Evolutionary conservation across 2,329 filamentous ascomycete species (phyloP), one percentile per base, ranked within the genome.

Genomic region (Magnaporthiopsis incrustans): DNA sequence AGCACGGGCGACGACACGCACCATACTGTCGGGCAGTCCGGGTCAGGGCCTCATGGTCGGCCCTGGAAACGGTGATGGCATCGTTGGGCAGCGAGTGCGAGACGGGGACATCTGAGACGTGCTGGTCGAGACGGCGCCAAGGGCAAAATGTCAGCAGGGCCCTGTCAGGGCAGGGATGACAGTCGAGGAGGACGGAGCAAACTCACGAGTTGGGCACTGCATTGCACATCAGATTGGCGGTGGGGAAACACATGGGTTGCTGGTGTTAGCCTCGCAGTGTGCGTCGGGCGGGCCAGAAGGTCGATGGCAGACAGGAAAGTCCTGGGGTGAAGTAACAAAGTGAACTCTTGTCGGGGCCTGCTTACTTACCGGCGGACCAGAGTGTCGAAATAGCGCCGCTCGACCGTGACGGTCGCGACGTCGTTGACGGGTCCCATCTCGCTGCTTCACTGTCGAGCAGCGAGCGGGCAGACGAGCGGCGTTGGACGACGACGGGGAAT

Each of bases 1-100:
- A 22, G 44, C 50, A 25, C n/a, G 14, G 15, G 53, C 15, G 22
- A n/a, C 12, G n/a, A 15, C 25, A 64, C 67, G 61, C 79, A 88
- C 85, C 77, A 70, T 86, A 88, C 73, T 87, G 80, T 65, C 76
- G 78, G 61, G 79, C 77, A 64, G 69, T 67, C 64, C 80, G 73
- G 68, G 86, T 78, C 66, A 92, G 78, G 61, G 73, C 74, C 61
- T 87, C 81, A 74, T 91, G 85, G 70, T 92, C 86, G 61, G 75
- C 73, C 70, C 81, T 85, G 53, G 82, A 77, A 64, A 91, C 82
- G 64, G 79, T 82, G 60, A 89, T 77, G 66, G 76, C 77, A 74
- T 73, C 32, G 73, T 71, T 57, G 57, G 61, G 32, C 14, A 60
- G 58, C 38, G 57, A 59, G 26, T 25, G 62, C 14, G 62, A 63